Percentiles rank a stretch among this genome's conserved stretches.
Conservation (phyloP, 441 rosid genomes). For the Pelargonium myrrhifolium region DNA sequence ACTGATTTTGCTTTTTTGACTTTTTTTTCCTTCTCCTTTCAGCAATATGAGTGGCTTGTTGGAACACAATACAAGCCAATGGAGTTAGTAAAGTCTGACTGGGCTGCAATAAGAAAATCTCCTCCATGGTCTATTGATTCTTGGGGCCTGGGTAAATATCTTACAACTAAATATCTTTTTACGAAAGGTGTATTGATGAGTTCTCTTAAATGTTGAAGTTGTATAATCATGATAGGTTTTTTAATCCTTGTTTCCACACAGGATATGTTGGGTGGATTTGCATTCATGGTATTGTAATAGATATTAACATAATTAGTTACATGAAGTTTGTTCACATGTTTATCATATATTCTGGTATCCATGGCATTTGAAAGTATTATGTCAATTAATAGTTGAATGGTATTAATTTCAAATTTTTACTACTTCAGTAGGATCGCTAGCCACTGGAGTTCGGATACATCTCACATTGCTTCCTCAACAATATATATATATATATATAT, state of each 20-base stretch:
- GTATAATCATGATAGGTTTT: not conserved
- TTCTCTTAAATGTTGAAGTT: not conserved
- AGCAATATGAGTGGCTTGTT: conserved; percentile 96
- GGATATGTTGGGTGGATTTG: not conserved
- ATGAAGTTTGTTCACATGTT: not conserved
- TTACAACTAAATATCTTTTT: not conserved
- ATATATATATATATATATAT: too few species aligned
- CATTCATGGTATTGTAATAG: conserved; percentile 4
- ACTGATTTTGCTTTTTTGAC: conserved; percentile 5
- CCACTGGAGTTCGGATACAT: not conserved
- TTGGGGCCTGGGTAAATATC: conserved; percentile 88
- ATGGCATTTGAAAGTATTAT: not conserved
- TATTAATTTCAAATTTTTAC: not conserved
- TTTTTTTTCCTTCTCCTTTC: conserved; percentile 17
- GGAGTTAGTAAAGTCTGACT: conserved; percentile 89
- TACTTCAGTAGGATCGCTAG: not conserved
- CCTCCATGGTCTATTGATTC: conserved; percentile 98
- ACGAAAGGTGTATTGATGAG: not conserved
- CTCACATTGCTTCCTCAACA: not conserved
- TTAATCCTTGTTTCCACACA: conserved; percentile 7
- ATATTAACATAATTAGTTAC: not conserved
- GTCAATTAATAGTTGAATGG: not conserved
- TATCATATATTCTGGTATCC: not conserved
- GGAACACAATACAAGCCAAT: conserved; percentile 86
- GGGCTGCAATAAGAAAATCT: conserved; percentile 86